phyloP scores from a whole-genome alignment of 805 yeast genomes.

The Pichia sporocuriosa region DNA sequence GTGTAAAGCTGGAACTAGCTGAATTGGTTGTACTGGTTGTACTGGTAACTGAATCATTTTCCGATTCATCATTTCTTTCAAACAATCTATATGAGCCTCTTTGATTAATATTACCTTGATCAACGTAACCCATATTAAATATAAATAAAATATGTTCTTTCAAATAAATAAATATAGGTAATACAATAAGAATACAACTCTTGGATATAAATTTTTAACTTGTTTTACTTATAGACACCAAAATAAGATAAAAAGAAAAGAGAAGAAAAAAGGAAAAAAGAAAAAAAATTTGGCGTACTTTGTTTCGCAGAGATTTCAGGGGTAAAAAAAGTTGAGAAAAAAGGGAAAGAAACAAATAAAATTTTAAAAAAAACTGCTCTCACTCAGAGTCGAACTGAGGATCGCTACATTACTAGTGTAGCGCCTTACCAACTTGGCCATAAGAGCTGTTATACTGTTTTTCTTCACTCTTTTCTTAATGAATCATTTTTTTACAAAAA shows the following conservation, averaged over 20 bases:
- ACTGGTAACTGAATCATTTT: no score
- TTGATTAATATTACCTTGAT: no score
- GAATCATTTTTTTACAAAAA: background rate
- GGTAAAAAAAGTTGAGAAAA: background rate
- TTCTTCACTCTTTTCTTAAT: no score
- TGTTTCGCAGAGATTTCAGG: background rate
- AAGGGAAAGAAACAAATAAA: background rate
- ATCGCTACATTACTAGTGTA: conserved; percentile 19
- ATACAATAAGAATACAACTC: no score
- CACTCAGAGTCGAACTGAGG: conserved; percentile 19
- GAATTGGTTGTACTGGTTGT: background rate
- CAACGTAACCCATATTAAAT: no score
- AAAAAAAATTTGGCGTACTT: background rate
- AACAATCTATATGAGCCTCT: no score
- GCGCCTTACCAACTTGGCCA: conserved; percentile 20
- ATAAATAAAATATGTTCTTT: no score
- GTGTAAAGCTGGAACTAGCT: background rate
- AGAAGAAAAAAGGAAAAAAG: background rate
- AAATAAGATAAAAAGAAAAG: background rate
- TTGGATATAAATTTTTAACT: no score
- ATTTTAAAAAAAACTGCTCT: conserved; percentile 12
- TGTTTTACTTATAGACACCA: background rate
- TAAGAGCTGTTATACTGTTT: conserved; percentile 15
- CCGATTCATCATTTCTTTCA: background rate
- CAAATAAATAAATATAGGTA: no score